Base-by-base conservation (phyloP, 257 asterid genomes). In the Buddleja alternifolia region DNA sequence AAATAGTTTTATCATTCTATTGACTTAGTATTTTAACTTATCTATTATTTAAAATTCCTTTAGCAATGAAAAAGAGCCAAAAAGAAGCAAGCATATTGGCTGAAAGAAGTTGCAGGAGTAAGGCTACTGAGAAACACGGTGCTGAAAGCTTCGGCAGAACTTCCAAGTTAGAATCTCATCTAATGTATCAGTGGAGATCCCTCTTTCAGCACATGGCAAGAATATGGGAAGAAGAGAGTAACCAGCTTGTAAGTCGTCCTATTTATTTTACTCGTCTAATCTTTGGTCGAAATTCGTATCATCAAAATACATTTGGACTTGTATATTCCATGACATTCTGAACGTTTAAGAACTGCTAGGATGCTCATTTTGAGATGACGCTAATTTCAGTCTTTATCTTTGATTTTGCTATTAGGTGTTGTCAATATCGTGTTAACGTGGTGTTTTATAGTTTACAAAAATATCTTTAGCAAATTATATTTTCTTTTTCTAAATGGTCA, bases 41-140 rank as follows among this genome's bases (percentile, higher is more conserved):
- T 66, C 25, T 55, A 25, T 16, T 50, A 8, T 60, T 64, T 58
- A 25, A 40, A 50, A 58, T 41, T 45, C 64, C 15, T 24, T 16
- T 65, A 93, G 98, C 92, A 59, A 60, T 83, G 54, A 85, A 75
- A 71, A 88, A 84, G 83, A 80, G 89, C 70, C 87, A 85, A 75
- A 93, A 77, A 80, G 97, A 93, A 64, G 94, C 96, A 53, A 85
- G 80, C 77, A 74, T 84, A 66, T 57, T 88, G 80, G 93, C 83
- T 41, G 97, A 86, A n/a, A n/a, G n/a, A n/a, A n/a, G n/a, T n/a
- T 29, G 34, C 78, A 83, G 76, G 78, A 77, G 59, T 44, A 83
- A 69, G 72, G 76, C 44, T 20, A 57, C 62, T 14, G 86, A 74
- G 60, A 83, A 62, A 60, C 75, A 64, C 23, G 84, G 72, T 57